These are phyloP conservation scores for Zymoseptoria crescenta DNA, from an alignment of 2,329 filamentous ascomycete species.

Conservation along the genomic window DNA sequence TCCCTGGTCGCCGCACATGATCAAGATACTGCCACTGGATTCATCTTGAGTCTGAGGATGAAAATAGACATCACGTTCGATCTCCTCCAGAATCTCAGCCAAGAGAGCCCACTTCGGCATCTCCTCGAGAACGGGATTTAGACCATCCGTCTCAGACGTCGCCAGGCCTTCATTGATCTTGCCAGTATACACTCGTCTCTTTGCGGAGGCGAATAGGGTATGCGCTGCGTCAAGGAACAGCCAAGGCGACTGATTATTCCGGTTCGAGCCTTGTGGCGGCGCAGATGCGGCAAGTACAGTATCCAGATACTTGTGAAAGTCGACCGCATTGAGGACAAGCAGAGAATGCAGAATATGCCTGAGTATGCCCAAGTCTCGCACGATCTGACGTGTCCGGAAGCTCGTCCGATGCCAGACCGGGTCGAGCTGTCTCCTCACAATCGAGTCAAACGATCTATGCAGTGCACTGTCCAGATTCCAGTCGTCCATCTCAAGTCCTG, in stretches of 20 bases:
- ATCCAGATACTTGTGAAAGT: slow-evolving; percentile 86
- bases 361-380: slow-evolving; percentile 76
- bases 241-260: slow-evolving; percentile 89
- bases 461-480: slow-evolving; percentile 93
- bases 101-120: slow-evolving; percentile 88
- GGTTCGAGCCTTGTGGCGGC: slow-evolving; percentile 76
- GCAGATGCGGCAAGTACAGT: slow-evolving; percentile 87
- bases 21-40: slow-evolving; percentile 83
- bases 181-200: slow-evolving; percentile 74
- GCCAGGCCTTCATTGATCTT: slow-evolving; percentile 55
- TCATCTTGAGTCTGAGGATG: slow-evolving; percentile 69
- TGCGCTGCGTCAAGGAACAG: slow-evolving; percentile 91
- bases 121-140: slow-evolving; percentile 81
- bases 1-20: slow-evolving; percentile 87
- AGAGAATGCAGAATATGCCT: slow-evolving; percentile 73
- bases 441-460: slow-evolving; percentile 83
- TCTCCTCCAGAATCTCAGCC: slow-evolving; percentile 86
- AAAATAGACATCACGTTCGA: slow-evolving; percentile 82
- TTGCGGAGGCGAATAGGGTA: slow-evolving; percentile 86
- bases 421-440: slow-evolving; percentile 81
- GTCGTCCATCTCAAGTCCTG: slow-evolving; percentile 90
- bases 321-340: slow-evolving; percentile 80
- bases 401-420: slow-evolving; percentile 96
- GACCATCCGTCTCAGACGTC: slow-evolving; percentile 49
- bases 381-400: slow-evolving; percentile 91